These are phyloP conservation scores for Candida ipomoeae DNA, from an alignment of 805 yeast species.

Conservation along the genomic window DNA sequence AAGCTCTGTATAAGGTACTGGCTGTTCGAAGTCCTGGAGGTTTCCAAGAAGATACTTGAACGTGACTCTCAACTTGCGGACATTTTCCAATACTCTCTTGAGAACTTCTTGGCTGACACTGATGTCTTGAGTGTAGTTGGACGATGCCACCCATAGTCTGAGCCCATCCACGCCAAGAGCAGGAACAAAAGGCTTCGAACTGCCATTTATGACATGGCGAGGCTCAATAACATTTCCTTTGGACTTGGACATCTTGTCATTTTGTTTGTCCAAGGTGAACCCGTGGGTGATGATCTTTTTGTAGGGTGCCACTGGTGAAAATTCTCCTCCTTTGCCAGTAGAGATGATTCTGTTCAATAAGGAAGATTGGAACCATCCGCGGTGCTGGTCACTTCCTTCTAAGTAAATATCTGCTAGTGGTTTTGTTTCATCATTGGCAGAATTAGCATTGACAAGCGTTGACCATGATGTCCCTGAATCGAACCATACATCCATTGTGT, in stretches of 20 bases:
- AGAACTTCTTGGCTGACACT: constrained; percentile 67
- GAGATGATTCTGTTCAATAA: constrained; percentile 67
- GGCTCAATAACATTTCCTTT: constrained; percentile 81
- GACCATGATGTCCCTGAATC: constrained; percentile 96
- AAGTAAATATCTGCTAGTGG: constrained; percentile 71
- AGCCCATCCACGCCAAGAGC: constrained; percentile 86
- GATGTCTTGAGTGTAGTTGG: constrained; percentile 82
- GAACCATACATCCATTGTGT: constrained; percentile 99
- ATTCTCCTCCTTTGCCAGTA: constrained; percentile 40
- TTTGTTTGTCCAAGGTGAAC: constrained; percentile 79
- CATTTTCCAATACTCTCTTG: constrained; percentile 70
- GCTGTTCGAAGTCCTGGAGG: constrained; percentile 40
- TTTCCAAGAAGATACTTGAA: constrained; percentile 81
- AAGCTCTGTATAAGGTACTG: constrained; percentile 36
- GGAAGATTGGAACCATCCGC: constrained; percentile 99
- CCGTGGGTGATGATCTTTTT: constrained; percentile 85
- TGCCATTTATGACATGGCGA: constrained; percentile 59
- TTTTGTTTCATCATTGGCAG: constrained; percentile 1
- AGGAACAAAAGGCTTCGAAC: constrained; percentile 42
- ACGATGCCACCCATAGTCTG: constrained; percentile 84
- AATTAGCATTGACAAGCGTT: constrained; percentile 41
- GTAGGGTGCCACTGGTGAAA: constrained; percentile 53
- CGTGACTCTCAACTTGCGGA: constrained; percentile 79
- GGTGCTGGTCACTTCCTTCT: constrained; percentile 97
- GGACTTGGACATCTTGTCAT: constrained; percentile 91